phyloP scores from a whole-genome alignment of 2,329 filamentous ascomycete genomes.

The Aureobasidium musti region DNA sequence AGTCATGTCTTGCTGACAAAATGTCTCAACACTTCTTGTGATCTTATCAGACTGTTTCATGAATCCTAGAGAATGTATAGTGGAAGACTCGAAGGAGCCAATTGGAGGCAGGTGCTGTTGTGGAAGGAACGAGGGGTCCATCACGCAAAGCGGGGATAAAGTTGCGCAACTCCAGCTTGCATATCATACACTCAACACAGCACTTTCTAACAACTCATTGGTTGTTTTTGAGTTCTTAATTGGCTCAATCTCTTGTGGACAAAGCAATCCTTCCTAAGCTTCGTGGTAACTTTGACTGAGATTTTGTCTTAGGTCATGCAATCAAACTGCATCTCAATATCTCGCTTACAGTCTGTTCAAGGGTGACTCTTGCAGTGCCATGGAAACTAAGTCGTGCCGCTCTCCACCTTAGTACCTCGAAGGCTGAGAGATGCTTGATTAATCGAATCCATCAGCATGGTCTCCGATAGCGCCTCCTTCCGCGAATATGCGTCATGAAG shows the following conservation, averaged over 20 bases:
- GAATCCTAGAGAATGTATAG: background rate
- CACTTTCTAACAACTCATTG: background rate
- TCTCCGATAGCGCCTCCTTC: slow-evolving; percentile 1
- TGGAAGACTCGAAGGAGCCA: background rate
- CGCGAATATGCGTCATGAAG: background rate
- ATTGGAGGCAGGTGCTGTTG: background rate
- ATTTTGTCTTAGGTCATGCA: background rate
- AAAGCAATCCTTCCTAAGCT: background rate
- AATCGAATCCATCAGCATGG: background rate
- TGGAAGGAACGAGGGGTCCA: slow-evolving; percentile 10
- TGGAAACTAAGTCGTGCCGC: background rate
- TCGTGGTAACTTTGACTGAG: background rate
- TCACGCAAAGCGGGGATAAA: slow-evolving; percentile 23
- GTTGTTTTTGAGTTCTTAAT: background rate
- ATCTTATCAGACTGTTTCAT: background rate
- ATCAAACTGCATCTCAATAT: background rate
- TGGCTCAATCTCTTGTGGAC: background rate
- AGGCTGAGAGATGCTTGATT: background rate
- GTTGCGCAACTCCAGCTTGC: slow-evolving; percentile 18
- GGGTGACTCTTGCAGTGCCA: too few species aligned
- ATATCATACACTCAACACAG: background rate
- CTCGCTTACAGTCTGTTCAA: background rate
- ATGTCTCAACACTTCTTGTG: background rate
- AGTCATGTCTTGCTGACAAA: slow-evolving; percentile 13
- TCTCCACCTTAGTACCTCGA: background rate